A percentile compares a stretch with the other conserved stretches of the same genome.
Evolutionary conservation across 73 alveolate genomes (phyloP).

Genomic region (Paramecium octaurelia): DNA sequence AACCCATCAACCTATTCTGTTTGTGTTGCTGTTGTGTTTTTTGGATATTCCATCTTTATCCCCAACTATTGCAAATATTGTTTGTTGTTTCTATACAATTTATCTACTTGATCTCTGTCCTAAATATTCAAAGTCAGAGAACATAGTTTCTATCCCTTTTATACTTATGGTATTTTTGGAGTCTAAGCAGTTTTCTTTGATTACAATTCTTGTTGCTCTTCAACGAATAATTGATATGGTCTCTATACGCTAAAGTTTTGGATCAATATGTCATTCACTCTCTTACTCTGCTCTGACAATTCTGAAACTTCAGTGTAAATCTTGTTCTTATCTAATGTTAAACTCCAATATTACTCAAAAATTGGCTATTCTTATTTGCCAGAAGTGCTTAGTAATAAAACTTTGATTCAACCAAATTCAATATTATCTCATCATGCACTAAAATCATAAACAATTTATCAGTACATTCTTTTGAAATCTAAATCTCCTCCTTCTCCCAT

Average conservation of each 20-base stretch:
- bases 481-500: not conserved
- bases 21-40: not conserved
- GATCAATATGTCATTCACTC: not conserved
- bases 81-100: not conserved
- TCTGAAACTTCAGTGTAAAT: not conserved
- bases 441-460: not conserved
- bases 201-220: not conserved
- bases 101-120: not conserved
- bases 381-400: not conserved
- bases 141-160: not conserved
- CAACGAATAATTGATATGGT: not conserved
- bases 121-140: not conserved
- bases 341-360: not conserved
- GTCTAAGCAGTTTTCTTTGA: not conserved
- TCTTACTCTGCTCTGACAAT: not conserved
- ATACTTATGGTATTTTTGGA: not conserved
- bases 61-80: not conserved
- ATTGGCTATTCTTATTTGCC: not conserved
- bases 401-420: not conserved
- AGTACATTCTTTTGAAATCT: not conserved
- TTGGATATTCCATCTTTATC: not conserved
- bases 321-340: not conserved
- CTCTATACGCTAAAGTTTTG: not conserved
- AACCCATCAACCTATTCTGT: conserved; percentile 5
- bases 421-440: conserved; percentile 15